These are phyloP conservation scores for Pistacia integerrima DNA, from an alignment of 345 rosid species.

Conservation along the genomic window DNA sequence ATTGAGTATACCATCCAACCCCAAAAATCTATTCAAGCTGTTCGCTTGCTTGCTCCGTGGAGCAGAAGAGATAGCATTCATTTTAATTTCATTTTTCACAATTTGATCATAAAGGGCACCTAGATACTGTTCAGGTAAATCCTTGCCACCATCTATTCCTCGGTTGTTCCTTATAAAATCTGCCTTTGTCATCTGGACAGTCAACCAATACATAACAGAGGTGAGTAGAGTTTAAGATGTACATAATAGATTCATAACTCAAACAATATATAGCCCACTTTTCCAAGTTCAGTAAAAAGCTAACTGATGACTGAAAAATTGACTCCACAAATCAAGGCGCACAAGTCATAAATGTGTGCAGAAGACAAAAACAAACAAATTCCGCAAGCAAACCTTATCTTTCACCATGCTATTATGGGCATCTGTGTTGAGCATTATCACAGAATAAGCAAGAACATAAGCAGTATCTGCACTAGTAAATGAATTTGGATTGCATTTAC, in stretches of 20 bases:
- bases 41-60: slow-evolving; percentile 84
- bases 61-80: slow-evolving; percentile 75
- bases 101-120: slow-evolving; percentile 82
- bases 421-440: slow-evolving; percentile 95
- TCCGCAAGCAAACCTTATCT: slow-evolving; percentile 73
- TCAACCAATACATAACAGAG: slow-evolving; percentile 29
- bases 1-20: slow-evolving; percentile 92
- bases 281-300: background rate
- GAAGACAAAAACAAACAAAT: slow-evolving; percentile 21
- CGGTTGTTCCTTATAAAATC: slow-evolving; percentile 85
- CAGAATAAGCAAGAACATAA: slow-evolving; percentile 93
- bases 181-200: slow-evolving; percentile 79
- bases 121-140: slow-evolving; percentile 89
- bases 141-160: slow-evolving; percentile 97
- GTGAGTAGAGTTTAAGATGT: slow-evolving; percentile 29
- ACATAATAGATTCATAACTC: slow-evolving; percentile 8
- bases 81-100: slow-evolving; percentile 91
- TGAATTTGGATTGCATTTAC: slow-evolving; percentile 88
- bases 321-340: slow-evolving; percentile 1
- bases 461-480: slow-evolving; percentile 97
- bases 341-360: background rate
- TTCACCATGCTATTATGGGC: slow-evolving; percentile 97
- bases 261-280: background rate
- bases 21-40: slow-evolving; percentile 83
- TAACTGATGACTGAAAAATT: background rate